Evolutionary conservation across 495 filamentous ascomycete genomes (phyloP), one percentile per base, ranked within the genome.

Genomic region (Neurospora sp.): DNA sequence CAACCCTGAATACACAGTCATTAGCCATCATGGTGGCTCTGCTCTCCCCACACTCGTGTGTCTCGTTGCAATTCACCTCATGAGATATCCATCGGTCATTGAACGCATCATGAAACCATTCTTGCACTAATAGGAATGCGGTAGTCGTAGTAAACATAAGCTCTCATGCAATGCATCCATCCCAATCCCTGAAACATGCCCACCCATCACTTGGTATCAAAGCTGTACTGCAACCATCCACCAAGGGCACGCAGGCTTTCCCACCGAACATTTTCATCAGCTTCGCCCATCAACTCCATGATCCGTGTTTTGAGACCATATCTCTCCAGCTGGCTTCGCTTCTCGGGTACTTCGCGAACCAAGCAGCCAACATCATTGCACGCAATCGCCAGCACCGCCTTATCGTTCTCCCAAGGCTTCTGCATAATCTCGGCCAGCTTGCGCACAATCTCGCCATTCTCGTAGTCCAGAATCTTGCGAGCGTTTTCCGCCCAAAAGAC

Each of bases 401-500:
- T 98, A 82, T 98, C 96, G 73, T 90, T 91, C 16, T 94, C 93
- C 94, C 94, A 98, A 37, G 87, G 82, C 85, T 96, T 94, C 39
- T 86, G 84, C 83, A 99, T 86, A 49, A 97, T 97, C 79, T 96
- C 93, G 5, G 92, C 92, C 20, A 99, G 85, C 82, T 94, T 93
- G 82, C 90, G 91, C 60, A 92, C 89, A 41, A 97, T 84, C 49
- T 91, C 92, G 31, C 92, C 93, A 60, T 92, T 92, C 76, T 92
- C 88, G 70, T 92, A 88, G 37, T 99, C 96, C 69, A 99, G 85
- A 76, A 99, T 98, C 73, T 89, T 89, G 49, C 93, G 90, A n/a
- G 96, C 93, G 76, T 99, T 97, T 74, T 98, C 96, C 69, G 89
- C 90, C 96, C 96, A 99, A 86, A 99, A 99, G 20, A 88, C 87